These are phyloP conservation scores for Phytophthora tubulina DNA, from an alignment of 352 stramenopile species.

Conservation along the genomic window DNA sequence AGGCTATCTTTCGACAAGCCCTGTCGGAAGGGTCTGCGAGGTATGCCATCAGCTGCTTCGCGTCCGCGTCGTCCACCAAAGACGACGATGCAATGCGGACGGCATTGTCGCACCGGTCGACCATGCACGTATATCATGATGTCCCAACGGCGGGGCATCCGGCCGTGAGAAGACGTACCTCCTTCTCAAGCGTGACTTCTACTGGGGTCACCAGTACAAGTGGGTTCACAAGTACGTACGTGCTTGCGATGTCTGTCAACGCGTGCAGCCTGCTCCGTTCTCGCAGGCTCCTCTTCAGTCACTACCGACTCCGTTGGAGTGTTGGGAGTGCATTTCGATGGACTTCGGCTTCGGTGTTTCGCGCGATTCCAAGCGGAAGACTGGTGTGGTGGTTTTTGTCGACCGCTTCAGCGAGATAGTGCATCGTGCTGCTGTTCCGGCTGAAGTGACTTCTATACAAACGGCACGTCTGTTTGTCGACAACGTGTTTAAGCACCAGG, in stretches of 20 bases:
- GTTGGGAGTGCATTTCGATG: conserved; percentile 30
- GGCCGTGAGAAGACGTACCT: conserved; percentile 37
- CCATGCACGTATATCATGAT: conserved; percentile 18
- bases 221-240: conserved; percentile 4
- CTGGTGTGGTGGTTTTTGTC: conserved; percentile 21
- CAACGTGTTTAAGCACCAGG: background rate
- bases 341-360: conserved; percentile 38
- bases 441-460: background rate
- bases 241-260: conserved; percentile 21
- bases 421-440: conserved; percentile 17
- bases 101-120: background rate
- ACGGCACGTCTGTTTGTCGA: background rate
- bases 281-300: background rate
- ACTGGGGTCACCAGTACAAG: conserved; percentile 26
- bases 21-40: too few relatives aligned
- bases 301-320: conserved; percentile 1
- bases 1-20: too few relatives aligned
- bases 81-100: background rate
- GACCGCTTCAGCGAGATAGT: conserved; percentile 34
- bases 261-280: conserved; percentile 16
- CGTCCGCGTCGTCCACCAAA: too few relatives aligned
- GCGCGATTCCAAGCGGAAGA: background rate
- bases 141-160: conserved; percentile 15
- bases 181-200: conserved; percentile 21
- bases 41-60: too few relatives aligned